Conservation (phyloP, 1,284 basidiomycete genomes). For the Lentinula novae-zelandiae region DNA sequence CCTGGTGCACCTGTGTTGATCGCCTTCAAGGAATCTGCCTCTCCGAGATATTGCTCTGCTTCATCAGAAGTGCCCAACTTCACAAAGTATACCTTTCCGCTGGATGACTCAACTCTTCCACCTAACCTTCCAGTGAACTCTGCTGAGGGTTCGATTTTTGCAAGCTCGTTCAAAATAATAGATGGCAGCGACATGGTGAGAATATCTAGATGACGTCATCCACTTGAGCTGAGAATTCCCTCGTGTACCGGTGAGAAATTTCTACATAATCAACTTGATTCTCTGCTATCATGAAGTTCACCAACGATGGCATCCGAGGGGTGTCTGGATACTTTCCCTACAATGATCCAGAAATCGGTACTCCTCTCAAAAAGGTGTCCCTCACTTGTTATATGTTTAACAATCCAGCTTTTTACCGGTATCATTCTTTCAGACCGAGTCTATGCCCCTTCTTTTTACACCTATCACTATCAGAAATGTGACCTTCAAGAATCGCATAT, state of each 20-base stretch:
- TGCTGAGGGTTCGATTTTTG: constrained; percentile 43
- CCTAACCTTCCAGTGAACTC: constrained; percentile 43
- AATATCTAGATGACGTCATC: neutral
- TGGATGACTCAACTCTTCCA: constrained; percentile 52
- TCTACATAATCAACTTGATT: neutral
- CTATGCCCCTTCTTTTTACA: constrained; percentile 61
- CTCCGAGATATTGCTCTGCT: constrained; percentile 65
- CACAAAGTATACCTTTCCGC: constrained; percentile 55
- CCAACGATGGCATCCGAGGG: constrained; percentile 46
- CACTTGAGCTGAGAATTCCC: no score
- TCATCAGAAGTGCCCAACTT: constrained; percentile 53
- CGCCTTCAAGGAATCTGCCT: constrained; percentile 67
- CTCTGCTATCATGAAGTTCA: constrained; percentile 21
- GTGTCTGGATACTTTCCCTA: constrained; percentile 55
- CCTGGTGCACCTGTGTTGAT: constrained; percentile 64
- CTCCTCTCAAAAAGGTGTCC: constrained; percentile 31
- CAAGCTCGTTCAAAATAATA: constrained; percentile 40
- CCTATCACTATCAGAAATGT: constrained; percentile 61
- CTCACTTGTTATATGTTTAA: neutral
- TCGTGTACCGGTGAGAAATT: no score
- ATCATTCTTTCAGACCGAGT: constrained; percentile 30
- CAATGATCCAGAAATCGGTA: constrained; percentile 62
- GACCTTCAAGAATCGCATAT: constrained; percentile 73
- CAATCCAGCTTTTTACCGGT: neutral
- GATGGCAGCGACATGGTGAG: constrained; percentile 19